Base-by-base conservation (phyloP, 176 grass and related monocot genomes). In the Oryza meridionalis region DNA sequence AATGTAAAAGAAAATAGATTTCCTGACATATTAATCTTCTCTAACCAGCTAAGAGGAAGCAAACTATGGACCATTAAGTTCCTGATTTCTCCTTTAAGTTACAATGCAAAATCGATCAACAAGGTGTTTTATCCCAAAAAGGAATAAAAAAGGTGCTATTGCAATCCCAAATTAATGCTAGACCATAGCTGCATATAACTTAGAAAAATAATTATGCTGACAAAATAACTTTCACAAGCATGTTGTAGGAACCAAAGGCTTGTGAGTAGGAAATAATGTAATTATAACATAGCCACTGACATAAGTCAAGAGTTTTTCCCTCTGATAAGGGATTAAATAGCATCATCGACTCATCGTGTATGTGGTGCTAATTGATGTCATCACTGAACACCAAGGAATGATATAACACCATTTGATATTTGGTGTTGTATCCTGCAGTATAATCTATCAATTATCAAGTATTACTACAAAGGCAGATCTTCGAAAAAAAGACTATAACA, bases 381-480 rank as follows among this genome's bases (percentile, higher is more conserved):
- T 46, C 66, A 58, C 37, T 70, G 32, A 69, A 46, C 11, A 9
- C 9, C 29, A 49, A 9, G 45, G 38, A 38, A 74, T 1, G 43
- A 82, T 24, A 81, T 27, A 89, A 17, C 11, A 75, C n/a, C 17
- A 22, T 15, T 68, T 25, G 29, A 81, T 1, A 70, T n/a, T 45
- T 59, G 11, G 25, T 69, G 59, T 7, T 65, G 29, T 51, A 88
- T 29, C 27, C 70, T 46, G n/a, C 49, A 53, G 45, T n/a, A 37
- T 8, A 37, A 13, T 62, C 58, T 62, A 24, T 62, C 58, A 37
- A 51, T 33, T 51, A 22, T 25, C 42, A 65, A 24, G 27, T 67
- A 38, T 27, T 29, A 15, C 43, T 29, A 15, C 38, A 26, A 45
- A 47, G 6, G 12, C 13, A 73, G 43, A 27, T 6, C n/a, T 16